A percentile compares a stretch with the other conserved stretches of the same genome.
Conservation (phyloP, 2,329 filamentous ascomycete species). For the Paraphaeosphaeria sporulosa region DNA sequence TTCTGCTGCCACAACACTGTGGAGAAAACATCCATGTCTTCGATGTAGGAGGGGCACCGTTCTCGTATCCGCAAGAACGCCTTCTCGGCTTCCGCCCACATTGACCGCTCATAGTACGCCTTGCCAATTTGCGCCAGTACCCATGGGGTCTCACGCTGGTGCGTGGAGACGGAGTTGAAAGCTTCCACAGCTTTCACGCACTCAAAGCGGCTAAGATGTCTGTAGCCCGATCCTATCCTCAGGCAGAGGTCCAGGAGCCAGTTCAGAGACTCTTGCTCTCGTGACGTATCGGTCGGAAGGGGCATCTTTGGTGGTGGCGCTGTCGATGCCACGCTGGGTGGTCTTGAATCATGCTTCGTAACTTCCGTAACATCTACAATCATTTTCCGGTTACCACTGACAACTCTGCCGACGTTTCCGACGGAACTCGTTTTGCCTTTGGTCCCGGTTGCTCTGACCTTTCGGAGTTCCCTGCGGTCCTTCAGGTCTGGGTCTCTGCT, state of each 20-base stretch:
- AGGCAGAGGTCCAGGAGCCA: slow-evolving; percentile 82
- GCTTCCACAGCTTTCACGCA: slow-evolving; percentile 78
- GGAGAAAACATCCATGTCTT: slow-evolving; percentile 98
- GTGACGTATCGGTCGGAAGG: slow-evolving; percentile 64
- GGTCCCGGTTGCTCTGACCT: slow-evolving; percentile 77
- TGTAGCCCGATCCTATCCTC: slow-evolving; percentile 82
- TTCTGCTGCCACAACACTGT: slow-evolving; percentile 99
- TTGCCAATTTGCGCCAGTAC: slow-evolving; percentile 89
- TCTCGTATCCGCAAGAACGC: slow-evolving; percentile 82
- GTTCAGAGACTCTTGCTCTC: slow-evolving; percentile 76
- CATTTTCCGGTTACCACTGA: slow-evolving; percentile 88
- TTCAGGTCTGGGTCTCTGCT: slow-evolving; percentile 62
- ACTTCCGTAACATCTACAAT: slow-evolving; percentile 70
- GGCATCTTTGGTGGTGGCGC: slow-evolving; percentile 45
- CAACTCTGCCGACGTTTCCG: slow-evolving; percentile 81
- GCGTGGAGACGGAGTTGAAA: slow-evolving; percentile 73
- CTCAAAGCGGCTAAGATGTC: slow-evolving; percentile 78
- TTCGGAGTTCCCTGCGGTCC: slow-evolving; percentile 79
- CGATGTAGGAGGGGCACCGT: slow-evolving; percentile 80
- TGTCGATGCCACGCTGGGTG: slow-evolving; percentile 43
- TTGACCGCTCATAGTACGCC: slow-evolving; percentile 88
- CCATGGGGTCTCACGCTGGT: slow-evolving; percentile 91
- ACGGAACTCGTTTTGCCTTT: slow-evolving; percentile 69
- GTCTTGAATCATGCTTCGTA: slow-evolving; percentile 67
- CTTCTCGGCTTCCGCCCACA: slow-evolving; percentile 86